These are phyloP conservation scores for Gaeumannomyces sp. DNA, from an alignment of 2,329 filamentous ascomycete species.

Conservation along the genomic window DNA sequence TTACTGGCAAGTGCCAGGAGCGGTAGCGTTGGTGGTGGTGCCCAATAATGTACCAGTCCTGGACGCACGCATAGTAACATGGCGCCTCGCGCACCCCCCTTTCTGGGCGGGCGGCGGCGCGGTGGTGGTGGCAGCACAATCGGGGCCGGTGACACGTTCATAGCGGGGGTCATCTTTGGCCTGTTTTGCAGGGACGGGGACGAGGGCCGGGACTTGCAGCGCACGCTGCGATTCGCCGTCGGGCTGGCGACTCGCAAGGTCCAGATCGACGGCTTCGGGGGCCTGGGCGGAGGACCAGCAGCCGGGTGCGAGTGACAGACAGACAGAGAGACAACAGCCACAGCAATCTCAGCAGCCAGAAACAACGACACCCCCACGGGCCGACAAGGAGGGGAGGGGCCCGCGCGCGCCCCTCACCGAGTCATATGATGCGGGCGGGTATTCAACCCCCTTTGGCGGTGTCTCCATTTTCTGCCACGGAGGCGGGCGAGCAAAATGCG, in stretches of 20 bases:
- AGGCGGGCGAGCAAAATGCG: too few species aligned
- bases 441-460: not conserved
- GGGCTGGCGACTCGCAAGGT: constrained; percentile 63
- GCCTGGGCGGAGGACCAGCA: constrained; percentile 29
- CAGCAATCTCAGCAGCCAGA: not conserved
- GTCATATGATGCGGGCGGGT: constrained; percentile 6
- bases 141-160: constrained; percentile 71
- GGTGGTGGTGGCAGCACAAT: constrained; percentile 45
- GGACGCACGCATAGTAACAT: not conserved
- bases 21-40: constrained; percentile 1
- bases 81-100: not conserved
- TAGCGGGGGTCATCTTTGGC: constrained; percentile 63
- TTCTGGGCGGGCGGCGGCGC: not conserved
- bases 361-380: not conserved
- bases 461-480: not conserved
- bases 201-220: constrained; percentile 36
- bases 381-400: not conserved
- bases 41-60: not conserved
- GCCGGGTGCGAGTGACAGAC: not conserved
- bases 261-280: constrained; percentile 57
- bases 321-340: not conserved
- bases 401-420: not conserved
- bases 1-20: constrained; percentile 5
- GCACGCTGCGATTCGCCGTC: constrained; percentile 55
- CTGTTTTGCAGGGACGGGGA: constrained; percentile 42